phyloP scores from a whole-genome alignment of 192 early-diverging fungal species.

The Phycomyces blakesleeanus region DNA sequence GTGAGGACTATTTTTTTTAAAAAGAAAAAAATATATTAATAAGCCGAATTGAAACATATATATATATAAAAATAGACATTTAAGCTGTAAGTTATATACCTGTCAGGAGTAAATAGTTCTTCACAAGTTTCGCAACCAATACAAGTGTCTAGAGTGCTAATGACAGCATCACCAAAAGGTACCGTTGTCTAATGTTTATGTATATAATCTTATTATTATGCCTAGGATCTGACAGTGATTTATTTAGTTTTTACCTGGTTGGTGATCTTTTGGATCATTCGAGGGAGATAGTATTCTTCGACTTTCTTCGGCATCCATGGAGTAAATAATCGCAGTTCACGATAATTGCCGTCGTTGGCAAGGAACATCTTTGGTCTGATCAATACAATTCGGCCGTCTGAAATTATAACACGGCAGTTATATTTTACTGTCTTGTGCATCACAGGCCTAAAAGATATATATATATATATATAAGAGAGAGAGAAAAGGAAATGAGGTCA shows the following conservation, averaged over 20 bases:
- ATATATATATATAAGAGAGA: too few species aligned
- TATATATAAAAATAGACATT: neutral
- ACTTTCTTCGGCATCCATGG: conserved; percentile 65
- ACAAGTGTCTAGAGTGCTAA: conserved; percentile 79
- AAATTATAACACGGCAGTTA: conserved; percentile 93
- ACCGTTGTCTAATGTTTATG: conserved; percentile 50
- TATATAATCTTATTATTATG: neutral
- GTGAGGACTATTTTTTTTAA: conserved; percentile 67
- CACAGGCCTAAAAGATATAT: conserved; percentile 69
- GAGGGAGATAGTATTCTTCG: conserved; percentile 81
- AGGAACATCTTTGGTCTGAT: conserved; percentile 96
- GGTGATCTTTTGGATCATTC: conserved; percentile 74
- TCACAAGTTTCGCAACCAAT: conserved; percentile 96
- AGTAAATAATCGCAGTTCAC: conserved; percentile 93
- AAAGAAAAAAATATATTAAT: neutral
- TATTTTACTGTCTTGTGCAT: conserved; percentile 88
- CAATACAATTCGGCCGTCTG: conserved; percentile 78
- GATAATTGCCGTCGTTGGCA: conserved; percentile 98
- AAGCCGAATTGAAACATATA: neutral
- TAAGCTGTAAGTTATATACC: conserved; percentile 35
- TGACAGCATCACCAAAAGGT: conserved; percentile 89
- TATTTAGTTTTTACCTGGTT: conserved; percentile 63
- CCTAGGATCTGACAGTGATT: neutral
- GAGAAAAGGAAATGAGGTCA: too few species aligned
- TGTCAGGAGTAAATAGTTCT: conserved; percentile 93